phyloP scores from a whole-genome alignment of 768 basidiomycete genomes.

The Pisolithus sp. region DNA sequence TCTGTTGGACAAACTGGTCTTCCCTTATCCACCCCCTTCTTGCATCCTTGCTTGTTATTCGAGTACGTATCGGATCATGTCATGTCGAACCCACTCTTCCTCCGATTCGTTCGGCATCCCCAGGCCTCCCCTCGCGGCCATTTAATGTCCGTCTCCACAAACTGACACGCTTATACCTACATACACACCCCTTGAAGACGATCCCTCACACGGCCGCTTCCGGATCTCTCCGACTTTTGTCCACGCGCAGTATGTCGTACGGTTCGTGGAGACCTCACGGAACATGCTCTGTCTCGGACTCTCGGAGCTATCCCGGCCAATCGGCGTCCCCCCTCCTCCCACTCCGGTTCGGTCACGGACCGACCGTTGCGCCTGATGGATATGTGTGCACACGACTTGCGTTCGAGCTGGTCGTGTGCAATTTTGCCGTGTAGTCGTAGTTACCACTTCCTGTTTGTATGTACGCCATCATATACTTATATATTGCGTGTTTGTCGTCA shows the following conservation, averaged over 20 bases:
- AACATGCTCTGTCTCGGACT: too few relatives aligned
- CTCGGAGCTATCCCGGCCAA: too few relatives aligned
- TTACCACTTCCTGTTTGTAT: too few relatives aligned
- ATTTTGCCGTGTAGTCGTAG: too few relatives aligned
- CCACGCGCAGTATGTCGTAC: background rate
- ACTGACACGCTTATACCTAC: background rate
- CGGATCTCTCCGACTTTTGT: background rate
- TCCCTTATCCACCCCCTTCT: background rate
- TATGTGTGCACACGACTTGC: too few relatives aligned
- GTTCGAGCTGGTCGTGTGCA: too few relatives aligned
- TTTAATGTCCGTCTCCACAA: background rate
- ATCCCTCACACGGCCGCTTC: background rate
- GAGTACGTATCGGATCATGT: background rate
- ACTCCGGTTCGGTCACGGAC: too few relatives aligned
- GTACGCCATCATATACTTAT: too few relatives aligned
- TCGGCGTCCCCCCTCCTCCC: too few relatives aligned
- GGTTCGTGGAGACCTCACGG: background rate
- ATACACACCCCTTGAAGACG: background rate
- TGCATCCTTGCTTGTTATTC: background rate
- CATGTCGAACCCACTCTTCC: background rate
- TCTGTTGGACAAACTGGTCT: background rate
- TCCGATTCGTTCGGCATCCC: background rate
- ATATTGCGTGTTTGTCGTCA: too few relatives aligned
- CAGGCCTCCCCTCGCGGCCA: background rate
- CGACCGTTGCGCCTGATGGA: too few relatives aligned